Evolutionary conservation across 106 monocot species (phyloP), one percentile per base, ranked within the genome.

Genomic region (Vanilla planifolia): DNA sequence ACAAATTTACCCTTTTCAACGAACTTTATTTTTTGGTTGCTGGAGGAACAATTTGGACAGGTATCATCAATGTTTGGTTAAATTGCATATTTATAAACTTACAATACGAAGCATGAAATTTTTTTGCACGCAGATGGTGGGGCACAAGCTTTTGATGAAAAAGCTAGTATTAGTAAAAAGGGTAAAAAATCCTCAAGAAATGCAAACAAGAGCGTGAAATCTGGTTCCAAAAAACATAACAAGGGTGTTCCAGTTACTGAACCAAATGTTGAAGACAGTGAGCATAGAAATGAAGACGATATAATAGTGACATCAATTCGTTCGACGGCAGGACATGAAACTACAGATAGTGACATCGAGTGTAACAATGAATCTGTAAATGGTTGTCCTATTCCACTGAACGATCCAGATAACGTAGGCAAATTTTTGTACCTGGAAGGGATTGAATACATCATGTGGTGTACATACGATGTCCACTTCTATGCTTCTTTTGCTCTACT

Each of bases 11-110:
- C 8, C 75, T 99, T 52, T 99, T 99, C 43, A 99, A 99, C 60
- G 98, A 99, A 68, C 88, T 99, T 39, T 99, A 99, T 65, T 99
- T 92, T 80, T 73, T 99, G 48, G 92, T 92, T 67, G 98, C 98
- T 55, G 98, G 98, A 41, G 98, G 98, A 63, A 92, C 98, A 41
- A 75, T 99, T 67, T 99, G 98, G 98, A 99, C 88, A 80, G 98
- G 98, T 99, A 77, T 19, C 14, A 16, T n/a, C n/a, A n/a, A n/a
- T n/a, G n/a, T n/a, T n/a, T n/a, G n/a, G n/a, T n/a, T n/a, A n/a
- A n/a, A n/a, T n/a, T n/a, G n/a, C n/a, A n/a, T n/a, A n/a, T n/a
- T n/a, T n/a, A n/a, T n/a, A n/a, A n/a, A n/a, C n/a, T n/a, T n/a
- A n/a, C n/a, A n/a, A n/a, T n/a, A n/a, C n/a, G n/a, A n/a, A n/a